Conservation (phyloP, 2,329 filamentous ascomycete genomes). For the Sordariomycetes sp. region DNA sequence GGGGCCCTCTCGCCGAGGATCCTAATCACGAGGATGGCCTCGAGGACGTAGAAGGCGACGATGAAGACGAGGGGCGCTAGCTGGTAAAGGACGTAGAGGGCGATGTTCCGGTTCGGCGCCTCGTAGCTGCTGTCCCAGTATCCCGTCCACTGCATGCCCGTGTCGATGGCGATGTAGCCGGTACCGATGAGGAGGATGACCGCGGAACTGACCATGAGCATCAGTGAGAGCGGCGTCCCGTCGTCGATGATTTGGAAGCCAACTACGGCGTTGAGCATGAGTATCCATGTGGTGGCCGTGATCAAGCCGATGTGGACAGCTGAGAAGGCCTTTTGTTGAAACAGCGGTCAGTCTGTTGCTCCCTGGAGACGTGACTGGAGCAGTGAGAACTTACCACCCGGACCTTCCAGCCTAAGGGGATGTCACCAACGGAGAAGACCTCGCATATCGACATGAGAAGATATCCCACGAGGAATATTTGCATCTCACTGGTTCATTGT, state of each 20-base stretch:
- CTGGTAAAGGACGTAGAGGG: constrained; percentile 89
- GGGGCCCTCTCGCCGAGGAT: constrained; percentile 80
- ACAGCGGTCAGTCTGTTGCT: constrained; percentile 9
- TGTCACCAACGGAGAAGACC: constrained; percentile 87
- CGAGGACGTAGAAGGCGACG: constrained; percentile 75
- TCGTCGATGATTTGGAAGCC: constrained; percentile 92
- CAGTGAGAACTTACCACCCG: constrained; percentile 48
- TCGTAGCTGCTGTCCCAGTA: constrained; percentile 53
- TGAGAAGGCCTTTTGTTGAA: constrained; percentile 55
- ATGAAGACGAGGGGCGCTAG: constrained; percentile 80
- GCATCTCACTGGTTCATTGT: constrained; percentile 63
- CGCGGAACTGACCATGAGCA: constrained; percentile 59
- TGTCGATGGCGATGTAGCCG: constrained; percentile 91
- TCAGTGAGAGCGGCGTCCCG: constrained; percentile 73
- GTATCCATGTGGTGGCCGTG: constrained; percentile 74
- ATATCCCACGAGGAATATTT: constrained; percentile 79
- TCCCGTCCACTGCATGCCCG: constrained; percentile 72
- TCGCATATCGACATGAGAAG: constrained; percentile 86
- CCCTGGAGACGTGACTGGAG: background rate
- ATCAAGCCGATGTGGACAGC: constrained; percentile 86
- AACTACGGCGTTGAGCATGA: constrained; percentile 83
- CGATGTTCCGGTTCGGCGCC: constrained; percentile 58
- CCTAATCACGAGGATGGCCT: constrained; percentile 69
- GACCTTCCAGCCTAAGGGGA: constrained; percentile 59
- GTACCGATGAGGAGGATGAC: constrained; percentile 70